A percentile compares a stretch with the other conserved stretches of the same genome.
These are phyloP conservation scores for Pestalotiopsis sp. DNA, from an alignment of 2,329 filamentous ascomycete species.

Conservation along the genomic window DNA sequence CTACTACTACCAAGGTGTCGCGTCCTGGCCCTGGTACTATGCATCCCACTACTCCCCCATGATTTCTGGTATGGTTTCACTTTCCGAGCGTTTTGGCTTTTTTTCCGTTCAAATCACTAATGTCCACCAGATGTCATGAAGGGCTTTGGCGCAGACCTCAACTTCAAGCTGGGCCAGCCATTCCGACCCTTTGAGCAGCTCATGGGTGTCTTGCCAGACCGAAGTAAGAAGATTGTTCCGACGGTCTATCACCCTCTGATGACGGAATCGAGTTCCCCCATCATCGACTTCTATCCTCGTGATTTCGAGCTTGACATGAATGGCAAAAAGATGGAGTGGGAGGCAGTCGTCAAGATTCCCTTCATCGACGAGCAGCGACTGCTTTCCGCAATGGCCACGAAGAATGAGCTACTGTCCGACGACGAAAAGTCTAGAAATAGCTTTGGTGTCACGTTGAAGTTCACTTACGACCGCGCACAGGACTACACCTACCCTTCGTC, in stretches of 20 bases:
- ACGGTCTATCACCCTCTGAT: conserved; percentile 85
- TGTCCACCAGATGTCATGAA: conserved; percentile 73
- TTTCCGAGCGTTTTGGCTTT: neutral
- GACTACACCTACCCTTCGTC: conserved; percentile 87
- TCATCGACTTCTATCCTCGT: conserved; percentile 95
- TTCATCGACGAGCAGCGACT: conserved; percentile 94
- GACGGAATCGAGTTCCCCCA: conserved; percentile 86
- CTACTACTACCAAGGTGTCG: conserved; percentile 97
- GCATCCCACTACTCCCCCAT: conserved; percentile 95
- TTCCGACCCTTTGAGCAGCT: conserved; percentile 95
- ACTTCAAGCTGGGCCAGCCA: conserved; percentile 92
- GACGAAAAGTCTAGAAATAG: conserved; percentile 83
- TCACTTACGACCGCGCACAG: conserved; percentile 76
- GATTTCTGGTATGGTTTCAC: conserved; percentile 67
- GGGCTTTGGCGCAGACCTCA: conserved; percentile 81
- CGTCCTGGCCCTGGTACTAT: conserved; percentile 99
- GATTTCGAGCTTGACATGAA: conserved; percentile 99
- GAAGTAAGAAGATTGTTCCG: conserved; percentile 96
- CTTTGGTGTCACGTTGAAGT: conserved; percentile 91
- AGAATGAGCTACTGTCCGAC: conserved; percentile 73
- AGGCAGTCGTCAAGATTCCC: conserved; percentile 97
- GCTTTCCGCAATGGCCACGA: conserved; percentile 80
- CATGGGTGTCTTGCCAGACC: conserved; percentile 96
- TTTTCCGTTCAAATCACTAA: conserved; percentile 17
- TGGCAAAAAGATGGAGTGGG: conserved; percentile 99